Conservation (phyloP, 2,329 filamentous ascomycete species). For the Claviceps sp. region DNA sequence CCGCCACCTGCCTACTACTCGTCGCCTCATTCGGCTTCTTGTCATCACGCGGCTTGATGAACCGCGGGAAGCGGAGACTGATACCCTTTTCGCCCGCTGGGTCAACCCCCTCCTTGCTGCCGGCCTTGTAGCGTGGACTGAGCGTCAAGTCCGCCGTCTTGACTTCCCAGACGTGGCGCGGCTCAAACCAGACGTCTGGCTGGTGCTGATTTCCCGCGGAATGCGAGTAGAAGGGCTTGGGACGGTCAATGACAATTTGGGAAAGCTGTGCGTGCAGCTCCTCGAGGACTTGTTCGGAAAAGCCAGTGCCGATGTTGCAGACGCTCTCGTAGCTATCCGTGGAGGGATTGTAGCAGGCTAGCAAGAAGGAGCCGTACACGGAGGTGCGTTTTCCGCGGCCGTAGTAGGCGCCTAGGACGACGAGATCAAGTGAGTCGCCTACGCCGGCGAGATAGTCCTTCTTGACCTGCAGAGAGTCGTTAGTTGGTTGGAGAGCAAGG, state of each 20-base stretch:
- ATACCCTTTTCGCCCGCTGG: constrained; percentile 62
- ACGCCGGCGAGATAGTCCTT: constrained; percentile 94
- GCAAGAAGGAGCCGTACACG: constrained; percentile 87
- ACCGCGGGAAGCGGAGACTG: constrained; percentile 79
- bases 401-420: constrained; percentile 87
- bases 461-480: constrained; percentile 51
- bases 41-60: constrained; percentile 83
- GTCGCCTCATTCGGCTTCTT: constrained; percentile 93
- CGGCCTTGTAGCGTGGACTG: constrained; percentile 87
- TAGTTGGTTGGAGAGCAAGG: not conserved
- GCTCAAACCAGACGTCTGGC: constrained; percentile 97
- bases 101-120: constrained; percentile 65
- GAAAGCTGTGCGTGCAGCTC: constrained; percentile 67
- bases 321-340: constrained; percentile 83
- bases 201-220: constrained; percentile 77
- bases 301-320: constrained; percentile 97
- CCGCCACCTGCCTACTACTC: constrained; percentile 69
- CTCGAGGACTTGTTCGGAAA: constrained; percentile 87
- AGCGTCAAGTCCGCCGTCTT: constrained; percentile 92
- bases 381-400: constrained; percentile 92
- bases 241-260: constrained; percentile 67
- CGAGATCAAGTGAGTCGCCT: constrained; percentile 90
- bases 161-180: constrained; percentile 90
- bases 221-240: constrained; percentile 92
- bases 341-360: constrained; percentile 79